These are phyloP conservation scores for Ensete glaucum DNA, from an alignment of 176 grass and related monocot species.

Conservation along the genomic window DNA sequence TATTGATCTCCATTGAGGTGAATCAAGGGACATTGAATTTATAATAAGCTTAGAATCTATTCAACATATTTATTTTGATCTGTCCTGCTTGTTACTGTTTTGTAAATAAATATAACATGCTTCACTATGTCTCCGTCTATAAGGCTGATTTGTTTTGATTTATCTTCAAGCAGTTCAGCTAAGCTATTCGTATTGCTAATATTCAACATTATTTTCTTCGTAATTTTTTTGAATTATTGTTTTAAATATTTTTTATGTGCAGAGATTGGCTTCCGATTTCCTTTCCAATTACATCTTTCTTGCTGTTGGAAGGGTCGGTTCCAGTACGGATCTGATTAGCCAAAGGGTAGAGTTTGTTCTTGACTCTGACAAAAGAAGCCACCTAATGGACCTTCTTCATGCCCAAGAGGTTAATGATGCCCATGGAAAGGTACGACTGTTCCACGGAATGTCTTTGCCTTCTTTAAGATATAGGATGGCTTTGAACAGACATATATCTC, in stretches of 20 bases:
- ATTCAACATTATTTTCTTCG: not conserved
- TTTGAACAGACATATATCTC: too few species aligned
- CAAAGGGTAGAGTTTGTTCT: constrained; percentile 92
- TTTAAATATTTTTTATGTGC: constrained; percentile 15
- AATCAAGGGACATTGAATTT: too few species aligned
- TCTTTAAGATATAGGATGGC: too few species aligned
- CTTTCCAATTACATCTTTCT: constrained; percentile 83
- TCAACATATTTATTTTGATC: too few species aligned
- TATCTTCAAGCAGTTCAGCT: not conserved
- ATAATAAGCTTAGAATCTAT: too few species aligned
- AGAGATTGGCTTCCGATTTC: constrained; percentile 84
- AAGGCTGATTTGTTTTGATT: not conserved
- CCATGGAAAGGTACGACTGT: constrained; percentile 67
- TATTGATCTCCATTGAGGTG: too few species aligned
- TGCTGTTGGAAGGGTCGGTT: constrained; percentile 96
- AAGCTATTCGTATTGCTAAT: not conserved
- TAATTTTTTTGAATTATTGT: not conserved
- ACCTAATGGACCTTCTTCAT: constrained; percentile 93
- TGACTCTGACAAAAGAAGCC: constrained; percentile 81
- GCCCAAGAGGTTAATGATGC: constrained; percentile 69
- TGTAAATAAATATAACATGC: not conserved
- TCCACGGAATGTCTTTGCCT: too few species aligned
- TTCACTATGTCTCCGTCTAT: not conserved
- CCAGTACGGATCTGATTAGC: constrained; percentile 89
- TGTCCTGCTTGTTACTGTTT: not conserved